Evolutionary conservation across 2,329 filamentous ascomycete genomes (phyloP), one percentile per base, ranked within the genome.

Genomic region (Penicillium sclerotigenum): DNA sequence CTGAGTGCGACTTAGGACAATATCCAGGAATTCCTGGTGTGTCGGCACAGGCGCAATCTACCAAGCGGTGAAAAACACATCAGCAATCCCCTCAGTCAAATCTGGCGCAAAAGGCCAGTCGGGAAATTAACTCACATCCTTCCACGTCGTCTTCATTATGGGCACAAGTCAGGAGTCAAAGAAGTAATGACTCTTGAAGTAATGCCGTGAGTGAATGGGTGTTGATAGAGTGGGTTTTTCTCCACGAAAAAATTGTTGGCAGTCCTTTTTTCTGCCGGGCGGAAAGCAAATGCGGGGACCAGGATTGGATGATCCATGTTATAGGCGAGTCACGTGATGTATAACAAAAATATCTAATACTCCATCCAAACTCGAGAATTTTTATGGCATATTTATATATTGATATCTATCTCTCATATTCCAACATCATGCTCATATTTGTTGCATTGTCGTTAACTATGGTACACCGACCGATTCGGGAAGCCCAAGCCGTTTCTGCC

Each of bases 21-120:
- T 97, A 77, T 99, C 94, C 68, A 99, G 83, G 72, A 99, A 97
- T 78, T 99, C 94, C 80, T 95, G 88, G 75, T 88, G 88, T 69
- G 90, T 95, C 56, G 93, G 93, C 64, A 96, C 90, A 64, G 91
- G 90, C 61, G 89, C 87, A 68, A 95, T 95, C 72, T 78, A 67
- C 63, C 60, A 62, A 69, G 65, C 65, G 66, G 64, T 68, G 61
- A 72, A 76, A 76, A 74, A 65, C 69, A 67, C 56, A 69, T 73
- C 57, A 72, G 74, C 61, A 56, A 63, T 50, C 29, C 26, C 10
- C n/a, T 43, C 52, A 14, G 18, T 29, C 36, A 24, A 33, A 49
- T 20, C 7, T 13, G 14, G 18, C 24, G 14, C 5, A 3, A 31
- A 22, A 43, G 6, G 4, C 8, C 20, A 6, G 29, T 37, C 4